A percentile compares a stretch with the other conserved stretches of the same genome.
Conservation (phyloP, 345 rosid species). For the Populus davidiana region DNA sequence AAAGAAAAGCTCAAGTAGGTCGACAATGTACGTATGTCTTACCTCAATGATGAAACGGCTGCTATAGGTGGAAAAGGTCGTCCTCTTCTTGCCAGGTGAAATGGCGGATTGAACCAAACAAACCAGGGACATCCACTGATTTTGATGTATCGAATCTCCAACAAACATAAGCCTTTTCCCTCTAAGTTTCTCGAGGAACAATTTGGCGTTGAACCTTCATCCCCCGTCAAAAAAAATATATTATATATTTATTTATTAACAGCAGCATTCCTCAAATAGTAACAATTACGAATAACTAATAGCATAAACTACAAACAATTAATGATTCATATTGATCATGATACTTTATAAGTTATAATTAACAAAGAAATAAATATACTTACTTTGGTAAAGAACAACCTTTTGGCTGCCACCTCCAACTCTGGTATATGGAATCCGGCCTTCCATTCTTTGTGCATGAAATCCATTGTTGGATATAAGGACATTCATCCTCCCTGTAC, state of each 20-base stretch:
- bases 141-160: constrained; percentile 63
- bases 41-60: constrained; percentile 23
- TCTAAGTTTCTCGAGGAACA: constrained; percentile 50
- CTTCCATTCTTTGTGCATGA: constrained; percentile 24
- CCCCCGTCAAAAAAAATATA: neutral
- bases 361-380: neutral
- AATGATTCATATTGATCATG: neutral
- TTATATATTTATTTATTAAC: neutral
- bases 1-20: too few relatives aligned
- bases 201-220: constrained; percentile 48
- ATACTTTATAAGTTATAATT: neutral
- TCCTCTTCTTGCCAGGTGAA: constrained; percentile 35
- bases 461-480: constrained; percentile 20
- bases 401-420: constrained; percentile 34
- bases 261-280: too few relatives aligned
- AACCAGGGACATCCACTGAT: constrained; percentile 68
- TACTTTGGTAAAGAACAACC: constrained; percentile 30
- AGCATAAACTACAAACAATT: constrained; percentile 8
- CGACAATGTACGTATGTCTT: too few relatives aligned
- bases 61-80: constrained; percentile 26
- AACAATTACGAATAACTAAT: too few relatives aligned
- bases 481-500: constrained; percentile 26
- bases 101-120: constrained; percentile 58
- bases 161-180: constrained; percentile 64
- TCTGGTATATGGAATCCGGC: constrained; percentile 26